phyloP scores from a whole-genome alignment of 2,329 filamentous ascomycete genomes.

The Fusarium palustre region DNA sequence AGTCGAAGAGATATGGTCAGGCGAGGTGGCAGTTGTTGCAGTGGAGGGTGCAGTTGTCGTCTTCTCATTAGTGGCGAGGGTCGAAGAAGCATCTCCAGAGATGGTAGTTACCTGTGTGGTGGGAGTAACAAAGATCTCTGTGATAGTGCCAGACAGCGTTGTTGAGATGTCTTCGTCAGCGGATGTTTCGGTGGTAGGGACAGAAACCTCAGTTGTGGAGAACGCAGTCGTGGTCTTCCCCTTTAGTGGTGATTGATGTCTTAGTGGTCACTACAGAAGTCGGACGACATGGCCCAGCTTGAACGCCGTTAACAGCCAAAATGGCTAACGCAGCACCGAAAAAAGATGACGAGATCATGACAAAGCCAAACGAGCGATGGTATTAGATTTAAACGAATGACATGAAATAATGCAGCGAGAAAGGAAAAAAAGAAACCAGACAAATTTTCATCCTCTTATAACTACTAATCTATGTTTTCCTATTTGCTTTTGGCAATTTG shows the following conservation, averaged over 20 bases:
- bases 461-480: no score
- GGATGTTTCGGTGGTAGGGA: neutral
- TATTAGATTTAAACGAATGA: neutral
- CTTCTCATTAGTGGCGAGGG: neutral
- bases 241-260: neutral
- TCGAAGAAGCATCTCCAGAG: neutral
- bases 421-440: no score
- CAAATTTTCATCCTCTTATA: no score
- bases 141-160: neutral
- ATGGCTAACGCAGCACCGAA: neutral
- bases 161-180: neutral
- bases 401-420: fast-evolving
- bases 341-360: neutral
- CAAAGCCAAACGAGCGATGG: neutral
- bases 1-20: neutral
- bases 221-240: neutral
- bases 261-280: neutral
- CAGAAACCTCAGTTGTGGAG: neutral
- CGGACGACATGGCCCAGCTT: neutral
- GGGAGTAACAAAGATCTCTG: neutral
- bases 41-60: neutral
- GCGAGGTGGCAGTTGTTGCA: neutral
- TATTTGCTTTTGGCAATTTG: neutral
- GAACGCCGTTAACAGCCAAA: neutral
- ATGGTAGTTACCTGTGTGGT: neutral